Evolutionary conservation across 163 green algal genomes (phyloP), one percentile per base, ranked within the genome.

Genomic region (Dunaliella salina): DNA sequence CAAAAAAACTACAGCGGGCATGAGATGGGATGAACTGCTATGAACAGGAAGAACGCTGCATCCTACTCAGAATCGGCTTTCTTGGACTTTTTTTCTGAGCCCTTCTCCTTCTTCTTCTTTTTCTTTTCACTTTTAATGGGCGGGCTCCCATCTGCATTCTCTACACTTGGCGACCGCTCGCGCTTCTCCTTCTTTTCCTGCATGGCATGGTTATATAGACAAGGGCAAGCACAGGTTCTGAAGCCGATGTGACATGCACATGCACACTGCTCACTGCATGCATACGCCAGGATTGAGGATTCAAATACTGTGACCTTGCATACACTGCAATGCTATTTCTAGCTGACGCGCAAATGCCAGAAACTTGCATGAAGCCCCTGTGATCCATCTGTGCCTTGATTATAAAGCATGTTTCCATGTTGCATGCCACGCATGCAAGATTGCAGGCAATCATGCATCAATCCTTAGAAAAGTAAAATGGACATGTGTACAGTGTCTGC

Each of bases 161-260:
- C 63, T 15, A 75, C 63, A 29, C 63, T 75, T 30, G 63, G 63
- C 1, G 72, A 81, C 15, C 32, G 57, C 13, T 86, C 69, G 63
- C 86, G 82, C 80, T 89, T 89, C 32, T 89, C 75, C 87, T 90
- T 86, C 81, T 89, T 86, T 20, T 63, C 75, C 46, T 86, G 83
- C 33, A 80, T 20, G 22, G 45, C 78, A 50, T 8, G 8, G 8
- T 50, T 50, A 8, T 50, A 50, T 50, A 50, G 40, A 50, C 40
- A 50, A 50, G 3, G 3, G 40, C 8, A 50, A 50, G 40, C n/a
- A n/a, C n/a, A n/a, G n/a, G n/a, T n/a, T n/a, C n/a, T n/a, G n/a
- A n/a, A n/a, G n/a, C n/a, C n/a, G n/a, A n/a, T n/a, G n/a, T n/a
- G n/a, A n/a, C n/a, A n/a, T n/a, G n/a, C n/a, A n/a, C n/a, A n/a